phyloP scores from a whole-genome alignment of 1,139 yeast genomes.

The Yamadazyma spencermartinsiae region DNA sequence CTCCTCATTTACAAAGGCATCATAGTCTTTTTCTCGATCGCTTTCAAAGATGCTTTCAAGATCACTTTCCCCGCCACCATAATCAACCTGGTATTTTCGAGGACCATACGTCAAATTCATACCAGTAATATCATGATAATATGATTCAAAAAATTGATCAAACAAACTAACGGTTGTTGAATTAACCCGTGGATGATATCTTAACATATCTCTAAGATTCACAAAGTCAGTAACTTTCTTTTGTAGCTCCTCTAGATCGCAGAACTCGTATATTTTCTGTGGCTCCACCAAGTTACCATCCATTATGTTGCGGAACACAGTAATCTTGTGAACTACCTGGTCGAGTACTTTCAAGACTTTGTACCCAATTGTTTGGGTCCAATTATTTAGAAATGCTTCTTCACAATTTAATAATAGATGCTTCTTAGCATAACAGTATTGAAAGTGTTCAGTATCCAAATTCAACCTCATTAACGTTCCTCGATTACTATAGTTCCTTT shows the following conservation, averaged over 20 bases:
- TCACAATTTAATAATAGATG: slow-evolving; percentile 5
- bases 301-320: neutral
- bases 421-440: slow-evolving; percentile 2
- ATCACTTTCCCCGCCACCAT: neutral
- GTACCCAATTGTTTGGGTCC: slow-evolving; percentile 4
- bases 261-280: neutral
- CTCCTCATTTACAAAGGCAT: neutral
- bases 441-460: slow-evolving; percentile 2
- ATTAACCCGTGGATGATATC: neutral
- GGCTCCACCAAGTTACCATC: neutral
- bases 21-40: neutral
- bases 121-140: neutral
- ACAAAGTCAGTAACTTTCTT: neutral
- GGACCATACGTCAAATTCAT: neutral
- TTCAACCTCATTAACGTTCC: slow-evolving; percentile 6
- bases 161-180: neutral
- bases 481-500: neutral
- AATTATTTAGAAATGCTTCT: slow-evolving; percentile 7
- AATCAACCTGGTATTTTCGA: neutral
- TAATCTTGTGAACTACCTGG: neutral
- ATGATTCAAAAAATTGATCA: neutral
- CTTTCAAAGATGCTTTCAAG: neutral
- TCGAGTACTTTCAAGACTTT: neutral
- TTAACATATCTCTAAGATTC: neutral
- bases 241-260: neutral